Percentiles rank a stretch among this genome's conserved stretches.
Conservation (phyloP, 202 grass and related monocot genomes). For the Saccharum hybrid region DNA sequence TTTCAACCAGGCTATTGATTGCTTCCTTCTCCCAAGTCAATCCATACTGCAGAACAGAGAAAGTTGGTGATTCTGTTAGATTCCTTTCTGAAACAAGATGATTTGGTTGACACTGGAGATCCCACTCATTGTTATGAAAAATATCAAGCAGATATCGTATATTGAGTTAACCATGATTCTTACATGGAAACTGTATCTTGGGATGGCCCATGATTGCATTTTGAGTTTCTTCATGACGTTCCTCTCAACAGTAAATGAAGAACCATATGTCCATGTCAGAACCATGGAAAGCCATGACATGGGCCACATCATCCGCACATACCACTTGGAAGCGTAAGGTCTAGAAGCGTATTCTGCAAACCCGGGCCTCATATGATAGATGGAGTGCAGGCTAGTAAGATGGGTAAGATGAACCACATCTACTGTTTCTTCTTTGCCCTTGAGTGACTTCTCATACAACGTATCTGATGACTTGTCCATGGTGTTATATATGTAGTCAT, state of each 20-base stretch:
- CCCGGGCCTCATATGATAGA: slow-evolving; percentile 78
- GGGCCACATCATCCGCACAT: slow-evolving; percentile 67
- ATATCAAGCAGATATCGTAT: background rate
- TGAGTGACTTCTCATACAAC: slow-evolving; percentile 69
- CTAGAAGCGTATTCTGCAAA: slow-evolving; percentile 75
- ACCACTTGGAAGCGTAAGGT: slow-evolving; percentile 70
- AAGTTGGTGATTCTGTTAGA: slow-evolving; percentile 12
- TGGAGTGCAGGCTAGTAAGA: slow-evolving; percentile 75
- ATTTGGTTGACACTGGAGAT: background rate
- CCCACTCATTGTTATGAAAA: background rate
- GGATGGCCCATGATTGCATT: slow-evolving; percentile 91
- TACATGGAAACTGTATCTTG: slow-evolving; percentile 81
- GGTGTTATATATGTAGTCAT: slow-evolving; percentile 90
- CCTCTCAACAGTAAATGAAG: slow-evolving; percentile 77
- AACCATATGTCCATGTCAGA: slow-evolving; percentile 64
- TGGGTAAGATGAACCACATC: slow-evolving; percentile 90
- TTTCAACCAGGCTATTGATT: slow-evolving; percentile 78
- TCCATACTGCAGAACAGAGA: slow-evolving; percentile 64
- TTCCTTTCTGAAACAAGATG: background rate
- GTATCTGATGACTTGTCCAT: slow-evolving; percentile 82
- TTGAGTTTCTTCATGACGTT: slow-evolving; percentile 67
- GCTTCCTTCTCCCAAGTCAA: slow-evolving; percentile 68
- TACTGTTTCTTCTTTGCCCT: slow-evolving; percentile 54
- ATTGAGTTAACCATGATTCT: background rate
- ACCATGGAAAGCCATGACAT: slow-evolving; percentile 74